phyloP scores from a whole-genome alignment of 2,329 filamentous ascomycete species.

The Fusarium sp. region DNA sequence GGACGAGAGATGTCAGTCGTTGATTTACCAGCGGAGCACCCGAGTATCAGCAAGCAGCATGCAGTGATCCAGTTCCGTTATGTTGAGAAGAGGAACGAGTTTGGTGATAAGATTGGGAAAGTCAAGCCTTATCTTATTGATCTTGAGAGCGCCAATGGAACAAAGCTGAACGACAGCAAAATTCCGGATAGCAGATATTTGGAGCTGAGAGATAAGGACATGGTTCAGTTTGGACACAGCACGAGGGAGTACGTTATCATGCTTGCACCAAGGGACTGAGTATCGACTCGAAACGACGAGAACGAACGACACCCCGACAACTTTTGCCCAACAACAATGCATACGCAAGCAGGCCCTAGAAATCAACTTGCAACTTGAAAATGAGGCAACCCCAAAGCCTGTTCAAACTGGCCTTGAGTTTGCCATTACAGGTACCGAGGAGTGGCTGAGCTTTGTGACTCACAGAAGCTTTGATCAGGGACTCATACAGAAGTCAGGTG shows the following conservation, averaged over 20 bases:
- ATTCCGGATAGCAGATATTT: conserved; percentile 83
- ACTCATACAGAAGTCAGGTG: background rate
- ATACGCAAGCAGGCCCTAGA: background rate
- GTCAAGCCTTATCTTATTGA: conserved; percentile 93
- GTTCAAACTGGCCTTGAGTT: background rate
- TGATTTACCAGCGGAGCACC: conserved; percentile 87
- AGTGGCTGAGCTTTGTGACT: conserved; percentile 12
- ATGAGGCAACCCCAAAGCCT: background rate
- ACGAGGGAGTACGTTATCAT: conserved; percentile 96
- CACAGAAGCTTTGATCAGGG: conserved; percentile 2
- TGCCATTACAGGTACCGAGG: background rate
- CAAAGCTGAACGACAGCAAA: conserved; percentile 79
- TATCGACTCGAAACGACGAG: background rate
- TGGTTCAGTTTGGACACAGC: conserved; percentile 88
- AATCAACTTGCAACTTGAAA: background rate
- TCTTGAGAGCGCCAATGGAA: conserved; percentile 93
- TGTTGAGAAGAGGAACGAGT: conserved; percentile 85
- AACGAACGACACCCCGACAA: background rate
- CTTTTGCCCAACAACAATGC: background rate
- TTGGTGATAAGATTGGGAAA: conserved; percentile 81
- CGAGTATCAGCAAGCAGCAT: conserved; percentile 94
- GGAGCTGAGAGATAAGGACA: conserved; percentile 88
- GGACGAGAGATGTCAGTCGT: conserved; percentile 84
- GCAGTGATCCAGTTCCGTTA: conserved; percentile 94
- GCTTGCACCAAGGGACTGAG: conserved; percentile 68